Evolutionary conservation across 1,284 basidiomycete genomes (phyloP).

Genomic region (Leccinum angustisporum): DNA sequence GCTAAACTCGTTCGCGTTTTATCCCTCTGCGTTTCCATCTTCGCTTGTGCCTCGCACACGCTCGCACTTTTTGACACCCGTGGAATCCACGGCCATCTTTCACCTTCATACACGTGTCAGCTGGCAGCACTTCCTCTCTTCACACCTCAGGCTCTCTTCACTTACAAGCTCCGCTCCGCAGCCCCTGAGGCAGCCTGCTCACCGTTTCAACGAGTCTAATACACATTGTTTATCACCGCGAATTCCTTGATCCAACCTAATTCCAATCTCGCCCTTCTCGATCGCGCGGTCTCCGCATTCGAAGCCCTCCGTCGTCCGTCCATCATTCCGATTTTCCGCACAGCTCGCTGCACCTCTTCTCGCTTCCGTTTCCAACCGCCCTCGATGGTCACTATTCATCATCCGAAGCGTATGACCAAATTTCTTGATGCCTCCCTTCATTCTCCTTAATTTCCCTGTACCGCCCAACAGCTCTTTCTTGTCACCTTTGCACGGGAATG

Average conservation of each 20-base stretch:
- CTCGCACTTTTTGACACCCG: slow-evolving; percentile 11
- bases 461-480: slow-evolving; percentile 1
- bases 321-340: slow-evolving; percentile 26
- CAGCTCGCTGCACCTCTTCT: slow-evolving; percentile 11
- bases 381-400: slow-evolving; percentile 7
- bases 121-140: slow-evolving; percentile 17
- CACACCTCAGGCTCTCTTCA: slow-evolving; percentile 18
- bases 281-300: slow-evolving; percentile 28
- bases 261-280: slow-evolving; percentile 23
- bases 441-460: slow-evolving; percentile 15
- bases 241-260: slow-evolving; percentile 23
- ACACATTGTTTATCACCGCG: slow-evolving; percentile 18
- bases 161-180: slow-evolving; percentile 23
- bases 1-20: not conserved
- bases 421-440: slow-evolving; percentile 4
- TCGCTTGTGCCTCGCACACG: slow-evolving; percentile 6
- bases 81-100: slow-evolving; percentile 25
- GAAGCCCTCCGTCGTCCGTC: slow-evolving; percentile 11
- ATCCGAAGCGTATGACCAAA: slow-evolving; percentile 24
- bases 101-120: slow-evolving; percentile 23
- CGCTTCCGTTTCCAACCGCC: not conserved
- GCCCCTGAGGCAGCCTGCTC: slow-evolving; percentile 13
- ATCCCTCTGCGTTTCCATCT: slow-evolving; percentile 10
- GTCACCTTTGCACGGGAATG: slow-evolving; percentile 20
- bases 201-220: slow-evolving; percentile 10